These are phyloP conservation scores for Aspergillus calidoustus DNA, from an alignment of 2,329 filamentous ascomycete genomes.

Conservation along the genomic window DNA sequence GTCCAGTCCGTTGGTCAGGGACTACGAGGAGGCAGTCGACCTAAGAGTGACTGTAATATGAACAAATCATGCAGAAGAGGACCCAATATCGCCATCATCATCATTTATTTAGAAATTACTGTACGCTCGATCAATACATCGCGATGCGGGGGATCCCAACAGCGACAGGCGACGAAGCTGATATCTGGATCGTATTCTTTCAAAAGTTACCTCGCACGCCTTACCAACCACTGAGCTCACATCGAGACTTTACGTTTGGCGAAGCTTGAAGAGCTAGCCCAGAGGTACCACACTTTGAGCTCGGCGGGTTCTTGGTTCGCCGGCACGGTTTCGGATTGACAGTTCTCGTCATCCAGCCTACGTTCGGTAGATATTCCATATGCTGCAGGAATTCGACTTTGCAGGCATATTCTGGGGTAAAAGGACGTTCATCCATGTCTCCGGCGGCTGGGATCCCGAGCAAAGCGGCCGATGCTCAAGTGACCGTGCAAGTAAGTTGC, in stretches of 20 bases:
- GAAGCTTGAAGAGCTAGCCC: constrained; percentile 16
- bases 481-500: background rate
- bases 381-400: background rate
- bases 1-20: constrained; percentile 4
- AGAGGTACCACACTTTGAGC: constrained; percentile 27
- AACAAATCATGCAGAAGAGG: constrained; percentile 4
- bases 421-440: background rate
- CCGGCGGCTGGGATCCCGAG: background rate
- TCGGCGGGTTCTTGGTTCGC: constrained; percentile 20
- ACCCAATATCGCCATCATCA: constrained; percentile 4
- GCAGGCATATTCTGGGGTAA: background rate
- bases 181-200: constrained; percentile 6
- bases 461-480: background rate
- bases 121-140: background rate
- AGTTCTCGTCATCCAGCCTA: background rate
- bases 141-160: constrained; percentile 19
- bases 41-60: constrained; percentile 12
- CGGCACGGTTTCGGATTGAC: constrained; percentile 11
- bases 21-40: background rate
- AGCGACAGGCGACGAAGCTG: constrained; percentile 23
- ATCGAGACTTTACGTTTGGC: constrained; percentile 8
- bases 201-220: background rate
- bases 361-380: background rate
- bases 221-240: constrained; percentile 12
- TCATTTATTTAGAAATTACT: background rate